Base-by-base conservation (phyloP, 2,329 filamentous ascomycete species). In the Xylariaceae sp. region DNA sequence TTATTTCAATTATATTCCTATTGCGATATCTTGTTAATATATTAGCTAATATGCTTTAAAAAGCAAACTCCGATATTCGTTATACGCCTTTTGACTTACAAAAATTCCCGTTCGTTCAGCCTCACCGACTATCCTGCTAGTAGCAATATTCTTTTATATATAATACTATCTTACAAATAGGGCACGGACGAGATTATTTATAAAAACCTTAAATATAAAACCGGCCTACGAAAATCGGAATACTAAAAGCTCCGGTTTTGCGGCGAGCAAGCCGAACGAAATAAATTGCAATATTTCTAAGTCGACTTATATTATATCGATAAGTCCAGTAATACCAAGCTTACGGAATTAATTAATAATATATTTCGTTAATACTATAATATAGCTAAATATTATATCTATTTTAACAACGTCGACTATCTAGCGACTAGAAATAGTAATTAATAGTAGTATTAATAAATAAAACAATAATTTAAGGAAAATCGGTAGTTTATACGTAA, bases 221-320 rank as follows among this genome's bases (percentile, higher is more conserved):
- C 21, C 32, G 14, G 29, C 6, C 6, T 25, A 22, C 12, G 27
- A 42, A 12, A 32, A 12, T 7, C 17, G 8, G 14, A 16, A 29
- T 22, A 41, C n/a, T 10, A 37, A 8, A 47, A 47, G 39, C 42
- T 47, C 22, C 14, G 21, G 20, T 25, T 41, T 34, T 47, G 25
- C 23, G 6, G 22, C 22, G 6, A 23, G 16, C 20, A 22, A 19
- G n/a, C 23, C 22, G 22, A 16, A n/a, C 22, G n/a, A 36, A 20
- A 40, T 40, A 22, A 16, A 4, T 29, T 40, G 6, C 5, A 17
- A 25, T 39, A 25, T 12, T n/a, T 23, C 6, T 39, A n/a, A n/a
- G 22, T 39, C 19, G 37, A 39, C 17, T 29, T 16, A 16, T 40
- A 16, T 19, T 40, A 23, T 19, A 40, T 40, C 23, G 22, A 40